These are phyloP conservation scores for Fragaria vesca DNA, from an alignment of 306 rosid species.

Conservation along the genomic window DNA sequence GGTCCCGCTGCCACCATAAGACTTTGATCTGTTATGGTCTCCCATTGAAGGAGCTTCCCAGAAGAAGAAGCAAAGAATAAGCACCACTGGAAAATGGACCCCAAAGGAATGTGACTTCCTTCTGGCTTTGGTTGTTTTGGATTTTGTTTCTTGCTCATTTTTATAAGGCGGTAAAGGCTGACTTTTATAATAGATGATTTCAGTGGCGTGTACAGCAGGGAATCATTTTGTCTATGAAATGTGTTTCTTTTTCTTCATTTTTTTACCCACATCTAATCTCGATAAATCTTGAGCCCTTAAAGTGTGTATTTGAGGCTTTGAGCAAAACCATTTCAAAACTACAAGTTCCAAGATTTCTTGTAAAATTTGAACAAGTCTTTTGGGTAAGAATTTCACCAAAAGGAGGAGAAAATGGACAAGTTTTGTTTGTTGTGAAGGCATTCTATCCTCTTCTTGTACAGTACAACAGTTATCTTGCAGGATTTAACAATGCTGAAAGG, in stretches of 20 bases:
- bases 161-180: background rate
- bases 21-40: constrained; percentile 55
- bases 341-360: background rate
- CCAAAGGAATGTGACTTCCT: constrained; percentile 26
- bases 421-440: background rate
- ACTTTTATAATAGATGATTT: constrained; percentile 20
- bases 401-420: background rate
- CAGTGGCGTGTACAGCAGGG: constrained; percentile 51
- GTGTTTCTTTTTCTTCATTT: background rate
- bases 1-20: constrained; percentile 47
- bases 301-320: background rate
- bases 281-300: constrained; percentile 7
- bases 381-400: background rate
- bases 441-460: background rate
- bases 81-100: constrained; percentile 33
- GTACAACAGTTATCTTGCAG: too few species aligned
- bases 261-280: background rate
- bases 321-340: background rate
- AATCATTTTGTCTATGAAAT: constrained; percentile 34
- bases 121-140: constrained; percentile 32
- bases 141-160: background rate
- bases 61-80: constrained; percentile 4
- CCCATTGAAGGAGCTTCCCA: constrained; percentile 43
- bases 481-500: too few species aligned
- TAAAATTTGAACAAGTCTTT: background rate